Conservation (phyloP, 2,329 filamentous ascomycete species). For the Colletotrichum noveboracense region DNA sequence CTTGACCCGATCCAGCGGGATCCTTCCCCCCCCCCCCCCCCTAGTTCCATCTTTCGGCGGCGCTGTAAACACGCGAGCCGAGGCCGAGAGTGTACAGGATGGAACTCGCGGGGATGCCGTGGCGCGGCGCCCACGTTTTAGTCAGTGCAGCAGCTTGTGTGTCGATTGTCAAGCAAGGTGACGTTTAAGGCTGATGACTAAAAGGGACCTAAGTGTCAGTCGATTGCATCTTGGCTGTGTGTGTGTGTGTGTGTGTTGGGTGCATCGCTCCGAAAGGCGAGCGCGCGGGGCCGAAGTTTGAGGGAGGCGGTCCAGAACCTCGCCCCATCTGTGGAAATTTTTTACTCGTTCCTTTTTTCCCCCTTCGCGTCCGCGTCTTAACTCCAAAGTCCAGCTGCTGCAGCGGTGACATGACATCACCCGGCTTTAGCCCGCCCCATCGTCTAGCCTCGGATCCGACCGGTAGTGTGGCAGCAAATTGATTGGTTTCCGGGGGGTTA, state of each 20-base stretch:
- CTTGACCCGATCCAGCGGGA: not conserved
- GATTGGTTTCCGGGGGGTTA: not conserved
- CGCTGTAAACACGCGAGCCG: not conserved
- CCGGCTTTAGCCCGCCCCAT: not conserved
- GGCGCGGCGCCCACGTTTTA: not conserved
- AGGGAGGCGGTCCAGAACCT: not conserved
- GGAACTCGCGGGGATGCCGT: slow-evolving; percentile 6
- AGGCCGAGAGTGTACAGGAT: not conserved
- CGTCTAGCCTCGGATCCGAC: not conserved
- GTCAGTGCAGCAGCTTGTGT: not conserved
- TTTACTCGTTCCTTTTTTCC: not conserved
- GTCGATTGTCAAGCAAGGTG: slow-evolving; percentile 9
- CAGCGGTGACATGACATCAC: not conserved
- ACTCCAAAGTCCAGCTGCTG: not conserved
- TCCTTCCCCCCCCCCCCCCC: not conserved
- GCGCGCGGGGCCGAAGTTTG: not conserved
- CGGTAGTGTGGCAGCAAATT: not conserved
- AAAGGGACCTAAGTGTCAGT: not conserved
- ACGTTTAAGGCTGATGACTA: slow-evolving; percentile 22
- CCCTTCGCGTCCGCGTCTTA: not conserved
- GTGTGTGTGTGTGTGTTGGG: not conserved
- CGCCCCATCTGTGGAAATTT: not conserved
- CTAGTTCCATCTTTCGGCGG: not conserved
- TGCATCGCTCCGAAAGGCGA: not conserved
- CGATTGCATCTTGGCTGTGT: not conserved